Evolutionary conservation across 345 rosid genomes (phyloP), one percentile per base, ranked within the genome.

Genomic region (Citrus mangshanensis): DNA sequence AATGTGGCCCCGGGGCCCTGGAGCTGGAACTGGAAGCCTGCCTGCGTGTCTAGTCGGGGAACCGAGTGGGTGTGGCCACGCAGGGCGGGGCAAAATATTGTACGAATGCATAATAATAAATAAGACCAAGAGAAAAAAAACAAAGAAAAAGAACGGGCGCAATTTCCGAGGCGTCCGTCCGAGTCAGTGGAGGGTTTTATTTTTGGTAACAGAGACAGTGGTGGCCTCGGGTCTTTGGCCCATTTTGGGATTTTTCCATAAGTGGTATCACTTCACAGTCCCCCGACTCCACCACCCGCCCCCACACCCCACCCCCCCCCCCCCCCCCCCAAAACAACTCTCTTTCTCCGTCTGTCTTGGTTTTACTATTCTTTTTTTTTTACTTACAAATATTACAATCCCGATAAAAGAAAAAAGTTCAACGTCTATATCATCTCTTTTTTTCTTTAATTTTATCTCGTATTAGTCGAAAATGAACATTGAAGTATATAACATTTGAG

Each of bases 101-200:
- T 54, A 54, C 58, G 58, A 54, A 1, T 46, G 51, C 13, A 13
- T 46, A 12, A 46, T 46, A 46, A 46, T 13, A 54, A 49, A 49
- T 14, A 14, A 49, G 55, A 5, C 6, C 4, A 54, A 18, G 19
- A 54, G 58, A 18, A 18, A 51, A 51, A 34, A 22, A 35, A 10
- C 8, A 2, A 34, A 4, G 12, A 24, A 9, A 37, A 30, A 61
- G 35, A 42, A 37, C 6, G 28, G 55, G 49, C 65, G 25, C 84
- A 78, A 81, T 85, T 80, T 75, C 88, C 84, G 51, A 78, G 74
- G 76, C 82, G 35, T 5, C 83, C 60, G 77, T 68, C 59, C 16
- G 79, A 75, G 80, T 75, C 74, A 49, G 85, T 71, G 83, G 64
- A 32, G 42, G 65, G 46, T 64, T 72, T 62, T 38, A 4, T 63